phyloP scores from a whole-genome alignment of 306 rosid species.

The Hippophae rhamnoides region DNA sequence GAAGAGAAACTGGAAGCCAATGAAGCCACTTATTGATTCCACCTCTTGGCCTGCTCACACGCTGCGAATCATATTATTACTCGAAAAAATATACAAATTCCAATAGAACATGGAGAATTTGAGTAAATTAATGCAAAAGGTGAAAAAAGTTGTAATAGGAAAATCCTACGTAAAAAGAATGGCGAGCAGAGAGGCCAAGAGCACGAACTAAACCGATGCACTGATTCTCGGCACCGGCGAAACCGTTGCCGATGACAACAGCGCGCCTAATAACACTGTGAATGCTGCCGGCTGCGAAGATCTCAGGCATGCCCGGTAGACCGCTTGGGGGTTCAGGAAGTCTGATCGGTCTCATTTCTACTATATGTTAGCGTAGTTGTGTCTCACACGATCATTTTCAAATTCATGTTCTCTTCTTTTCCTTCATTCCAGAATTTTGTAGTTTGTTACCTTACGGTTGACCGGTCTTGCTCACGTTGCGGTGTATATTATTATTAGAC shows the following conservation, averaged over 20 bases:
- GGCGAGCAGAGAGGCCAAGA: slow-evolving; percentile 61
- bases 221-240: slow-evolving; percentile 86
- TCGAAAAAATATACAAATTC: background rate
- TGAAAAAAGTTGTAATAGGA: background rate
- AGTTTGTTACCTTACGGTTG: no score
- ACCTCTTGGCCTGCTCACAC: slow-evolving; percentile 76
- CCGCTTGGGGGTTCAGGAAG: slow-evolving; percentile 30
- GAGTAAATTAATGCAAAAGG: background rate
- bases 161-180: slow-evolving; percentile 47
- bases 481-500: no score
- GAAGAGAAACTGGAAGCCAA: slow-evolving; percentile 81
- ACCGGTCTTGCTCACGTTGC: no score
- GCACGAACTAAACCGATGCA: slow-evolving; percentile 77
- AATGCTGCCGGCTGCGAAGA: slow-evolving; percentile 38
- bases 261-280: slow-evolving; percentile 50
- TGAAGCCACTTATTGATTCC: slow-evolving; percentile 73
- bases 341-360: slow-evolving; percentile 37
- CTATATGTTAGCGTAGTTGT: background rate
- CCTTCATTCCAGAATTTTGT: background rate
- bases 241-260: slow-evolving; percentile 75
- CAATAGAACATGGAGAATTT: background rate
- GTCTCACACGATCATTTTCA: slow-evolving; percentile 1
- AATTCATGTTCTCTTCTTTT: background rate
- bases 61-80: slow-evolving; percentile 28
- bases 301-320: slow-evolving; percentile 27